These are phyloP conservation scores for Lithohypha guttulata DNA, from an alignment of 2,329 filamentous ascomycete species.

Conservation along the genomic window DNA sequence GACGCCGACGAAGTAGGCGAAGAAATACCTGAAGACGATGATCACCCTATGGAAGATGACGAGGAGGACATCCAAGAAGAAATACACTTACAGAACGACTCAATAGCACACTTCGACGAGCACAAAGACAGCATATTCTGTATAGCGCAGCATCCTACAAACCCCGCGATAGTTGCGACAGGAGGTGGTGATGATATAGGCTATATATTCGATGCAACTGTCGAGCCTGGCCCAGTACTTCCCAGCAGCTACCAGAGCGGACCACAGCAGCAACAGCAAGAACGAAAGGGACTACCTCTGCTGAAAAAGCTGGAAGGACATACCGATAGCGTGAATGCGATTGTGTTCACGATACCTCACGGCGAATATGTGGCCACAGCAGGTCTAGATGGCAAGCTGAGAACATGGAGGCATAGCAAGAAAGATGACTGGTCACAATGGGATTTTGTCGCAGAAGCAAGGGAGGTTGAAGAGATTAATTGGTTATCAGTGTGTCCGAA, in stretches of 20 bases:
- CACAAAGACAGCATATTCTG: constrained; percentile 90
- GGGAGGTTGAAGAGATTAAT: constrained; percentile 91
- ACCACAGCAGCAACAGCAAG: constrained; percentile 44
- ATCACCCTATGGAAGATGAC: constrained; percentile 62
- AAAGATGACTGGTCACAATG: constrained; percentile 40
- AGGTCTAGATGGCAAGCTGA: constrained; percentile 74
- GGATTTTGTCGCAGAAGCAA: constrained; percentile 62
- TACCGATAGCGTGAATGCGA: constrained; percentile 77
- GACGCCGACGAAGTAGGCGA: constrained; percentile 68
- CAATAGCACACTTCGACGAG: constrained; percentile 77
- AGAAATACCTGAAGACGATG: constrained; percentile 57
- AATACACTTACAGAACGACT: constrained; percentile 80
- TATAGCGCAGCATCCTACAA: constrained; percentile 81
- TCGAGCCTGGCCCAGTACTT: constrained; percentile 54
- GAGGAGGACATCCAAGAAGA: constrained; percentile 53
- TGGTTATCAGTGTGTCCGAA: constrained; percentile 73
- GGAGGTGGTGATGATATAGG: constrained; percentile 79
- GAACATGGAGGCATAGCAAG: constrained; percentile 52
- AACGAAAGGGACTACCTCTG: constrained; percentile 51
- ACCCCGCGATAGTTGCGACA: constrained; percentile 69
- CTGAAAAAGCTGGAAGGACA: constrained; percentile 78
- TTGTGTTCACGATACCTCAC: constrained; percentile 70
- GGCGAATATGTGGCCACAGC: constrained; percentile 81
- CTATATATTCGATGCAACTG: constrained; percentile 69
- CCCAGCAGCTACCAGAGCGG: constrained; percentile 63